Evolutionary conservation across 768 basidiomycete genomes (phyloP), one percentile per base, ranked within the genome.

Genomic region (Suillus weaverae): DNA sequence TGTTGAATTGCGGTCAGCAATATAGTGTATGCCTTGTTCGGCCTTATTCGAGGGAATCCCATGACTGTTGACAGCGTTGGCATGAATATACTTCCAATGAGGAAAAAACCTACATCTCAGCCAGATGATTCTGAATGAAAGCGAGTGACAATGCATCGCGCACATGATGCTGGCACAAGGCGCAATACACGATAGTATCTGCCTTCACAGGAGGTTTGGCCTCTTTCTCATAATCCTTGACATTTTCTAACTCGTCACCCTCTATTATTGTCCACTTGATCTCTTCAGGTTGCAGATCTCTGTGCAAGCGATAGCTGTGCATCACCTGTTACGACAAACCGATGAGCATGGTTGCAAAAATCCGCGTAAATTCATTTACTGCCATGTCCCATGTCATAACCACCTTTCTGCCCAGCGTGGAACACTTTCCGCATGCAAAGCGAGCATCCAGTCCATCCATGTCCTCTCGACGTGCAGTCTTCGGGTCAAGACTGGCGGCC

Each of bases 381-480:
- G 57, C 57, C 57, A 59, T 59, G 10, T 59, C 39, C 57, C 57
- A 59, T 41, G 26, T 41, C 57, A 59, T 59, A 20, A 59, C 30
- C 11, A 59, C 57, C 57, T 41, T 59, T 30, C 10, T 59, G 30
- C 39, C 57, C 3, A 39, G 39, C 26, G 57, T 41, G 30, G 57
- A 59, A 59, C 57, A 59, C 18, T 18, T 20, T 60, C 55, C 48
- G 8, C 61, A 62, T 50, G 48, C 43, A 59, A 62, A 60, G 18
- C 43, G 43, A 62, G 61, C 14, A 60, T 62, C 54, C n/a, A 62
- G 36, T 14, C 13, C 14, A 33, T 62, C 32, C 61, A 62, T 62
- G 20, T 62, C 53, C 32, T 62, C 54, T 22, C n/a, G 33, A 38
- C 33, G 43, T 16, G 61, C 14, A 20, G 61, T 62, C 61, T 22